Conservation (phyloP, 441 rosid species). For the Caryocar brasiliense region DNA sequence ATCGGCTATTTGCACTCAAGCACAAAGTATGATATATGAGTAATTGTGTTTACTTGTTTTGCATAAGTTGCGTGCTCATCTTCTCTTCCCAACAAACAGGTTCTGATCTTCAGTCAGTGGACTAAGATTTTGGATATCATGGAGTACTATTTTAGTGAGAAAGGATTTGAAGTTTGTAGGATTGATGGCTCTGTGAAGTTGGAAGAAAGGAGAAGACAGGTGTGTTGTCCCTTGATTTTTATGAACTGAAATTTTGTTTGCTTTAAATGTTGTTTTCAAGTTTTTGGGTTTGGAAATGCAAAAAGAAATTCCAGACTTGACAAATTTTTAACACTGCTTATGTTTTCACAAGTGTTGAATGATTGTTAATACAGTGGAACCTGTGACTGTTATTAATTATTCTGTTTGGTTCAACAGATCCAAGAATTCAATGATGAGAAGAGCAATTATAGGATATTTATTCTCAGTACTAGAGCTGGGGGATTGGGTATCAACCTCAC, state of each 20-base stretch:
- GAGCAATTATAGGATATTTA: conserved; percentile 60
- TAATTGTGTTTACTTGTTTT: conserved; percentile 10
- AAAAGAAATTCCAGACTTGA: no score
- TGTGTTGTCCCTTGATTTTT: conserved; percentile 8
- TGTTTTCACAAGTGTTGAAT: not conserved
- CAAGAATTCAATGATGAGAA: conserved; percentile 66
- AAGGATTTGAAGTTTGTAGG: conserved; percentile 80
- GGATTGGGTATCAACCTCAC: conserved; percentile 98
- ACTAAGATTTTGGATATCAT: conserved; percentile 82
- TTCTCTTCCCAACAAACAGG: conserved; percentile 33
- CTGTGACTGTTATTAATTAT: not conserved
- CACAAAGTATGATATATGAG: conserved; percentile 58
- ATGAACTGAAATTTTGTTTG: not conserved
- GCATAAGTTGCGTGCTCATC: conserved; percentile 13
- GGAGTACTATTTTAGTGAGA: conserved; percentile 93
- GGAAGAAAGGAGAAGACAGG: conserved; percentile 87
- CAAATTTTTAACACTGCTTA: no score
- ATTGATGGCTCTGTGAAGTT: conserved; percentile 80
- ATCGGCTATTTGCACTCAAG: conserved; percentile 46
- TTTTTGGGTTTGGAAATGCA: not conserved
- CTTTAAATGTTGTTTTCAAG: not conserved
- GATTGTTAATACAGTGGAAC: not conserved
- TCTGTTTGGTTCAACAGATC: conserved; percentile 39
- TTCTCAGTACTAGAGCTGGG: conserved; percentile 97
- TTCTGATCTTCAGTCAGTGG: conserved; percentile 82